A percentile compares a stretch with the other conserved stretches of the same genome.
Evolutionary conservation across 2,329 filamentous ascomycete genomes (phyloP).

Genomic region (Cladosporium phlei): DNA sequence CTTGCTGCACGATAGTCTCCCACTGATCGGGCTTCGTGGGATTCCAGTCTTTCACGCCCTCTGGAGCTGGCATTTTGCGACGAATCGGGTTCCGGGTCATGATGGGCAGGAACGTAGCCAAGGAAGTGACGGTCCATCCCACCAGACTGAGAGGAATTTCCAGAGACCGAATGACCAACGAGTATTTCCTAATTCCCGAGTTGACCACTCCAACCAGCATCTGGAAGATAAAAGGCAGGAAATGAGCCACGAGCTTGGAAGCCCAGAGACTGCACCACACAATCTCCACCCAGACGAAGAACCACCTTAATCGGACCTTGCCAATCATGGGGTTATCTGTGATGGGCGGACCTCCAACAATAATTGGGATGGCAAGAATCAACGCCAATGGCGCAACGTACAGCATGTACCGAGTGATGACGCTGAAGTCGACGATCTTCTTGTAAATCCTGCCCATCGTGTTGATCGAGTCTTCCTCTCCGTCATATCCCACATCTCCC

Average conservation of each 20-base stretch:
- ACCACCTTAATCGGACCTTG: conserved; percentile 54
- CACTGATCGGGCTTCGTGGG: conserved; percentile 37
- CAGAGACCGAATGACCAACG: conserved; percentile 52
- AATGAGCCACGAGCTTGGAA: conserved; percentile 56
- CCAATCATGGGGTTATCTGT: conserved; percentile 48
- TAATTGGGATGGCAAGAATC: conserved; percentile 59
- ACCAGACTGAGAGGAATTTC: conserved; percentile 59
- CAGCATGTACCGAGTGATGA: conserved; percentile 59
- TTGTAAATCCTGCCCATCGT: conserved; percentile 57
- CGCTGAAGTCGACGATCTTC: conserved; percentile 58
- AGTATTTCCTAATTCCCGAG: conserved; percentile 61
- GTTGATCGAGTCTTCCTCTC: conserved; percentile 53
- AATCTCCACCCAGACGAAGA: conserved; percentile 63
- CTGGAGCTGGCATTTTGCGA: conserved; percentile 2
- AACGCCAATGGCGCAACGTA: conserved; percentile 56
- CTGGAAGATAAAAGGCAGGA: conserved; percentile 57
- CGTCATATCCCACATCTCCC: conserved; percentile 31
- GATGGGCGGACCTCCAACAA: conserved; percentile 51
- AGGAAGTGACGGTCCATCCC: conserved; percentile 55
- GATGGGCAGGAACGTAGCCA: conserved; percentile 56
- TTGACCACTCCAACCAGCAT: conserved; percentile 59
- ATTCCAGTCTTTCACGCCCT: conserved; percentile 8
- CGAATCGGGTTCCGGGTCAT: conserved; percentile 35
- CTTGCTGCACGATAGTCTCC: conserved; percentile 55
- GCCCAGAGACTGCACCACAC: conserved; percentile 61